Evolutionary conservation across 257 asterid genomes (phyloP), one percentile per base, ranked within the genome.

Genomic region (Craterostigma plantagineum): DNA sequence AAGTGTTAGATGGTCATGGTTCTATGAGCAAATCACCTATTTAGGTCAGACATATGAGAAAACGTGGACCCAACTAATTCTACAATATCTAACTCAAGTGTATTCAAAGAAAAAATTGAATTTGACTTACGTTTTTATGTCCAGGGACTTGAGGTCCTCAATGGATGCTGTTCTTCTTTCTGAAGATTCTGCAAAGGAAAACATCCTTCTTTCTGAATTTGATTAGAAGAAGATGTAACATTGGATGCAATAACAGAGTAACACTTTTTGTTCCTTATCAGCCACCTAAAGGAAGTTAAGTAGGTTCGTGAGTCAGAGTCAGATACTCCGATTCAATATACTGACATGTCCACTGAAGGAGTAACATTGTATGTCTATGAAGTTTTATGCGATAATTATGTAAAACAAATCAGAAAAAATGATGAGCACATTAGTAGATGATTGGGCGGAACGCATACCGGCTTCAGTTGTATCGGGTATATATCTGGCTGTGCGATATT

Each of bases 401-500:
- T 43, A 42, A 50, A 16, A 50, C 37, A 53, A 54, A 36, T 30
- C 23, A 23, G 43, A 49, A 50, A 17, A 43, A 15, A 42, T 10
- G 36, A 18, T 35, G 18, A 35, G 43, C 52, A 58, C 15, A 38
- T 16, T 41, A 18, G 27, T 43, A 43, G 42, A 30, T 45, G 46
- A 14, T 11, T 30, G 52, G 44, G 54, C 38, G 27, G 38, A 38
- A 11, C 13, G 18, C 34, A 10, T 13, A 55, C 38, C 43, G 77
- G 92, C 96, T 72, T 84, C 92, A 52, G 83, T 56, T 42, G 71
- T 53, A 45, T 80, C 96, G 34, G 94, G 94, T 63, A 62, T 75
- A 45, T 64, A 77, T 69, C 96, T 77, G 60, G 96, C 96, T 5
- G 94, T 72, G 14, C 94, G 84, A 59, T 80, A 85, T 62, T 85